Base-by-base conservation (phyloP, 2,329 filamentous ascomycete genomes). In the Arthroderma sp. region DNA sequence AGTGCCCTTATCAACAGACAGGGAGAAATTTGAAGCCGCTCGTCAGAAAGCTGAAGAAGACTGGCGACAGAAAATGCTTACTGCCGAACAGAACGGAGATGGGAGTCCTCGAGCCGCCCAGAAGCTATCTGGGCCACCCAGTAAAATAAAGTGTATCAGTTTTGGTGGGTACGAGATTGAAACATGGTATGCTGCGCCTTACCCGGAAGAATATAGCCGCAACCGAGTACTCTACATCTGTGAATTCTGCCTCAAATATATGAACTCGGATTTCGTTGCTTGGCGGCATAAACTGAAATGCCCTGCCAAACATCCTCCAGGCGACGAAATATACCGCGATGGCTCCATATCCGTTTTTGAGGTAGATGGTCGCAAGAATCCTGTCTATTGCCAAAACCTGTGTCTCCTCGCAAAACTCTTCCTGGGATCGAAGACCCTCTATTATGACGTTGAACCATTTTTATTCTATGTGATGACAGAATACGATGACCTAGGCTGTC, bases 371-470 rank as follows among this genome's bases (percentile, higher is more conserved):
- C 78, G 88, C 29, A 79, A 93, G 47, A 93, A 98, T 60, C 78
- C 89, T 3, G 94, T 89, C 1, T 98, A 91, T 80, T 98, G 91
- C 58, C 83, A 93, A 43, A 98, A 98, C 55, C 74, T 98, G 4
- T 98, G 91, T 62, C 71, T 98, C 6, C 71, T 98, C 10, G 91
- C 83, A 22, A 98, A 98, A 59, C 85, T 96, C 67, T 98, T 98
- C 60, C 74, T 98, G 33, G 91, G 94, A 53, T 93, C 95, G 63
- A 98, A 98, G 65, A 96, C 91, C 4, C 78, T 98, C 5, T 98
- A 95, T 70, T 98, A 98, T 68, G 91, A 98, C 56, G 91, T 98
- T n/a, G 91, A 98, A 52, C 91, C 91, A 0, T 98, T 98, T 60
- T 68, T 98, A 32, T 98, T 98, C 69, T 98, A 98, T 65, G 89